Percentiles rank a stretch among this genome's conserved stretches.
phyloP scores from a whole-genome alignment of 345 rosid species.

The Corchorus capsularis region DNA sequence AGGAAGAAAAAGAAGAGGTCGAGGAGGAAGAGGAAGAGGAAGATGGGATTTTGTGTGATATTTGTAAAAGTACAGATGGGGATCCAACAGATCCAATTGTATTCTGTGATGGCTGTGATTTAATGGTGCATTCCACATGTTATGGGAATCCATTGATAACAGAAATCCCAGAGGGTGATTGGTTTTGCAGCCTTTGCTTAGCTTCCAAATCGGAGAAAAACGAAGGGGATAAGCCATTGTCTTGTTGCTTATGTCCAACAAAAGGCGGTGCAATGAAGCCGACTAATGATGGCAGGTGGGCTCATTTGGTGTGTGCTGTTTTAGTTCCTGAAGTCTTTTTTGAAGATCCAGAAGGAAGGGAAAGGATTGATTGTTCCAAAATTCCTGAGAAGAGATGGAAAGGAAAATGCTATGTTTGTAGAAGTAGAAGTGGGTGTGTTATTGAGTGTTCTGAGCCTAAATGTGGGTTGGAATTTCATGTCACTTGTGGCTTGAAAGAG shows the following conservation, averaged over 20 bases:
- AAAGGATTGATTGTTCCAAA: slow-evolving; percentile 60
- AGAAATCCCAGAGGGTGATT: slow-evolving; percentile 80
- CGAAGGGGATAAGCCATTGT: neutral
- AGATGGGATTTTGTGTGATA: slow-evolving; percentile 81
- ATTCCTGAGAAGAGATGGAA: slow-evolving; percentile 68
- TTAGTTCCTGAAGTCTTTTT: slow-evolving; percentile 90
- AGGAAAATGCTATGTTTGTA: slow-evolving; percentile 66
- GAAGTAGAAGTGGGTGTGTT: slow-evolving; percentile 61
- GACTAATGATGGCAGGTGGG: slow-evolving; percentile 66
- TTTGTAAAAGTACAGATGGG: slow-evolving; percentile 93
- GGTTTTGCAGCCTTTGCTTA: slow-evolving; percentile 70
- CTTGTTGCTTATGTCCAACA: slow-evolving; percentile 70
- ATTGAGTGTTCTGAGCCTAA: slow-evolving; percentile 85
- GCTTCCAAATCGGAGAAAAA: slow-evolving; percentile 23
- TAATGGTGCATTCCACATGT: slow-evolving; percentile 91
- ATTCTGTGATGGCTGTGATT: slow-evolving; percentile 92
- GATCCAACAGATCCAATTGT: slow-evolving; percentile 91
- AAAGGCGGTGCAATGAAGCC: slow-evolving; percentile 68
- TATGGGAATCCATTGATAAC: slow-evolving; percentile 74
- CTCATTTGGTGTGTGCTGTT: slow-evolving; percentile 76
- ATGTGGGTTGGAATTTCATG: slow-evolving; percentile 71
- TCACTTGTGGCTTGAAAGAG: slow-evolving; percentile 79
- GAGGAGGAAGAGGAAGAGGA: slow-evolving; percentile 42
- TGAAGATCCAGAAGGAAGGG: slow-evolving; percentile 83
- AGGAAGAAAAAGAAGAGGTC: slow-evolving; percentile 9